Evolutionary conservation across 2,329 filamentous ascomycete genomes (phyloP).

Genomic region (Clarireedia hainanense): DNA sequence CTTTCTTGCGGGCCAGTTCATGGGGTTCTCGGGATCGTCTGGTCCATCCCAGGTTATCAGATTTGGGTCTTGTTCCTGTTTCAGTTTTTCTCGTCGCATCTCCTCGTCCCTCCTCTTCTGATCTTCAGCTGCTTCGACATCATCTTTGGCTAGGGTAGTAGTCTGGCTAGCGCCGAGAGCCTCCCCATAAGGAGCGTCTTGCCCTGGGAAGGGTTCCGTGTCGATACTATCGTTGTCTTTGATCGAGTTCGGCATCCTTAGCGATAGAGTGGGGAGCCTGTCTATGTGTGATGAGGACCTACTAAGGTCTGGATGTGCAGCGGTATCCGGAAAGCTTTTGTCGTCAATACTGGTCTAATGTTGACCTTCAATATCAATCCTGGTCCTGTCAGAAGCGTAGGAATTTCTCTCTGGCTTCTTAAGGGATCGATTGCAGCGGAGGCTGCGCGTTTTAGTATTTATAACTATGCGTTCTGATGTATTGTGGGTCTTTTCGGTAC

Average conservation of each 20-base stretch:
- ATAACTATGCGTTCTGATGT: background rate
- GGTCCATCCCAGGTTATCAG: constrained; percentile 12
- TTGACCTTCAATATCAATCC: background rate
- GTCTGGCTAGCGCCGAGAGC: background rate
- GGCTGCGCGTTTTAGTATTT: background rate
- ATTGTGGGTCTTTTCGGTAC: background rate
- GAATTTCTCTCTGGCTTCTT: background rate
- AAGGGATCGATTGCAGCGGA: background rate
- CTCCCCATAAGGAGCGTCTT: background rate
- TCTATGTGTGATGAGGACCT: background rate
- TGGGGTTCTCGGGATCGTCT: constrained; percentile 10
- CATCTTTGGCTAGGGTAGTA: background rate
- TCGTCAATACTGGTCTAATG: background rate
- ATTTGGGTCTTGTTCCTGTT: constrained; percentile 7
- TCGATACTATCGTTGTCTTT: constrained; percentile 1
- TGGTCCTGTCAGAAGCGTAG: background rate
- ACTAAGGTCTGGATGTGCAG: background rate
- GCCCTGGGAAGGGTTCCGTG: background rate
- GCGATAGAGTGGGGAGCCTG: background rate
- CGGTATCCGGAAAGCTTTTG: background rate
- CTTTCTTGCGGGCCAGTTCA: constrained; percentile 20
- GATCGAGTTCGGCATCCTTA: background rate
- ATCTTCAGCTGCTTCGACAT: background rate
- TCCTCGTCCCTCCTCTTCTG: background rate
- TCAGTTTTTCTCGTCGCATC: background rate